Evolutionary conservation across 495 filamentous ascomycete genomes (phyloP), one percentile per base, ranked within the genome.

Genomic region (Neurospora sp.): DNA sequence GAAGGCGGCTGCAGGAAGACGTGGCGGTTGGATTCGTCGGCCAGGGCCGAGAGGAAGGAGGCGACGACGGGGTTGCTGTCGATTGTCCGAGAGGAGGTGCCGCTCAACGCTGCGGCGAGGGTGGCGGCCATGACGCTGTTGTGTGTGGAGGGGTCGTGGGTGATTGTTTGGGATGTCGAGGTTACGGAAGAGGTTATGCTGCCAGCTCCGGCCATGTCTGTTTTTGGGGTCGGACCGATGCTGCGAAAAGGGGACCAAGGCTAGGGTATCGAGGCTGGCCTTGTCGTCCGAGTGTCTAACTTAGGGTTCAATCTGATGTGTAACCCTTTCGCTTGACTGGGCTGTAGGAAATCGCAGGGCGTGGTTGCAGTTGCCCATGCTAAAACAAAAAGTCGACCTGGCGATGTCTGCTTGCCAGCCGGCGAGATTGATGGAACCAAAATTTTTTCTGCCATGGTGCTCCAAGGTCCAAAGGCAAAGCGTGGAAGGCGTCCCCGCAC

Each of bases 1-100:
- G 84, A 75, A 8, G 89, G 80, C 4, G 94, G 93, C 69, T 89
- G 89, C 40, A 97, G 84, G 77, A 97, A 96, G 61, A 79, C 77
- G 77, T 93, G 87, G 72, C 86, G 82, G 72, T 85, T 85, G 41
- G 77, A 75, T 3, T 83, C 82, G 71, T 79, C 75, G 41, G 87
- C 84, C 39, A 80, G 81, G 61, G 85, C 81, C 22, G 53, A 61
- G 69, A 90, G 84, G 72, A 85, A 83, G 44, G 84, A 79, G 31
- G 85, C 72, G 71, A 87, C 71, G 75, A 82, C 76, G 70, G 82
- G 75, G 69, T 75, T 77, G 44, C 78, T 80, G 8, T 18, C 42
- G 8, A 73, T 74, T 69, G 77, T 70, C 65, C 35, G 35, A 37
- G 79, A 81, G 69, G 71, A 41, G 41, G 75, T 74, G 59, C 59